These are phyloP conservation scores for Ogataea salicorniae DNA, from an alignment of 805 yeast genomes.

Conservation along the genomic window DNA sequence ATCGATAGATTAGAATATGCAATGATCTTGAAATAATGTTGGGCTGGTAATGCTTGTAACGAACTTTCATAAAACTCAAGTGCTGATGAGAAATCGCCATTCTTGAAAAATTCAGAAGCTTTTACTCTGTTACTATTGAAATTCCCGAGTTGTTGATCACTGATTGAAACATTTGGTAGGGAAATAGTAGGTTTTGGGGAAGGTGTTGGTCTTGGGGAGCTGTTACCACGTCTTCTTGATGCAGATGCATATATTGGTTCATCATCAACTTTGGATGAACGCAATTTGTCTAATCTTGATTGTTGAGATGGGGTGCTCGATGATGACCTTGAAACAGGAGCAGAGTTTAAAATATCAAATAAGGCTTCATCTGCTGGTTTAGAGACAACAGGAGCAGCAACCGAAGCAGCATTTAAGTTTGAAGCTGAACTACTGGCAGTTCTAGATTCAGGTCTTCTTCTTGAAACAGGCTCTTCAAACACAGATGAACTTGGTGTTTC, in stretches of 20 bases:
- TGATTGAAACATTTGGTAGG: slow-evolving; percentile 16
- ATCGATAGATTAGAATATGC: slow-evolving; percentile 73
- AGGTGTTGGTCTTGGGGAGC: slow-evolving; percentile 3
- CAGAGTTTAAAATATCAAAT: slow-evolving; percentile 28
- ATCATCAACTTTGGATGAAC: slow-evolving; percentile 10
- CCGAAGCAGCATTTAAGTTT: background rate
- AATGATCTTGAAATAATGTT: slow-evolving; percentile 62
- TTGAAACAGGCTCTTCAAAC: slow-evolving; percentile 14
- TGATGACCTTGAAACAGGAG: slow-evolving; percentile 2
- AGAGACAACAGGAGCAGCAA: slow-evolving; percentile 1
- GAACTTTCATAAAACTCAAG: slow-evolving; percentile 51
- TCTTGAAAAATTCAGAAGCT: slow-evolving; percentile 61
- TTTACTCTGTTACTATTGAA: slow-evolving; percentile 44
- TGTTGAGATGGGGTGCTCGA: background rate
- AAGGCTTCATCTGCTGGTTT: slow-evolving; percentile 19
- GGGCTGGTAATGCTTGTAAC: slow-evolving; percentile 46
- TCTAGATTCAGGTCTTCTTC: slow-evolving; percentile 11
- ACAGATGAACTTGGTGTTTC: background rate
- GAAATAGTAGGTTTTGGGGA: slow-evolving; percentile 1
- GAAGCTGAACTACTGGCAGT: background rate
- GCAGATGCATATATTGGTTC: slow-evolving; percentile 23
- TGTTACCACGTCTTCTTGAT: slow-evolving; percentile 19
- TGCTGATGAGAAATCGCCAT: slow-evolving; percentile 80
- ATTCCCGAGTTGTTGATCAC: slow-evolving; percentile 24
- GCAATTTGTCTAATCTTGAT: slow-evolving; percentile 9